Evolutionary conservation across 805 yeast species (phyloP).

Genomic region (Hanseniaspora guilliermondii): DNA sequence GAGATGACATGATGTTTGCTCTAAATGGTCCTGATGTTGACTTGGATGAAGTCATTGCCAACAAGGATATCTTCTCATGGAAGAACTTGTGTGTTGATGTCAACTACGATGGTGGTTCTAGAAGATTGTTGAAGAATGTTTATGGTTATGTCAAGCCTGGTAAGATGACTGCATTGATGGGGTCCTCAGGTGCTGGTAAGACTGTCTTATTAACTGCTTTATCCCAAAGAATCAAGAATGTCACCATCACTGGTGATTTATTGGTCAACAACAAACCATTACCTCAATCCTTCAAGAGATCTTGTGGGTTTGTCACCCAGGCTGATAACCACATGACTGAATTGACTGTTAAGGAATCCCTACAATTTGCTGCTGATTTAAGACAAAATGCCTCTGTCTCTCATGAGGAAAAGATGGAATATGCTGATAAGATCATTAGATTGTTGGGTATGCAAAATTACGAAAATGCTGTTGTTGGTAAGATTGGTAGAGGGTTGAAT

Average conservation of each 20-base stretch:
- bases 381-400: conserved; percentile 55
- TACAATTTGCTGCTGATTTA: conserved; percentile 56
- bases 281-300: conserved; percentile 52
- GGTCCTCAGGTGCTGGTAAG: conserved; percentile 81
- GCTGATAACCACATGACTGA: conserved; percentile 63
- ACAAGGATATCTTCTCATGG: conserved; percentile 57
- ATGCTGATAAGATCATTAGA: conserved; percentile 56
- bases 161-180: conserved; percentile 71
- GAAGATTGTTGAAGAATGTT: conserved; percentile 43
- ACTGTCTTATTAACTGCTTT: conserved; percentile 64
- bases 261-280: conserved; percentile 57
- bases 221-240: conserved; percentile 57
- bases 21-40: conserved; percentile 26
- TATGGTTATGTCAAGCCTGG: conserved; percentile 74
- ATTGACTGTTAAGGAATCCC: conserved; percentile 62
- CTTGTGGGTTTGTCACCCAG: conserved; percentile 73
- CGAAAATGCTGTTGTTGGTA: conserved; percentile 72
- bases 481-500: conserved; percentile 57
- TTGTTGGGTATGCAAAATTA: conserved; percentile 57
- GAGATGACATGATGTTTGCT: conserved; percentile 31
- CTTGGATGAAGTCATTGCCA: conserved; percentile 26
- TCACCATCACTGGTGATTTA: conserved; percentile 60
- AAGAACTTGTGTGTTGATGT: conserved; percentile 54
- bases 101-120: conserved; percentile 45
- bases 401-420: conserved; percentile 45